Conservation (phyloP, 2,329 filamentous ascomycete species). For the Epichloe sp. region DNA sequence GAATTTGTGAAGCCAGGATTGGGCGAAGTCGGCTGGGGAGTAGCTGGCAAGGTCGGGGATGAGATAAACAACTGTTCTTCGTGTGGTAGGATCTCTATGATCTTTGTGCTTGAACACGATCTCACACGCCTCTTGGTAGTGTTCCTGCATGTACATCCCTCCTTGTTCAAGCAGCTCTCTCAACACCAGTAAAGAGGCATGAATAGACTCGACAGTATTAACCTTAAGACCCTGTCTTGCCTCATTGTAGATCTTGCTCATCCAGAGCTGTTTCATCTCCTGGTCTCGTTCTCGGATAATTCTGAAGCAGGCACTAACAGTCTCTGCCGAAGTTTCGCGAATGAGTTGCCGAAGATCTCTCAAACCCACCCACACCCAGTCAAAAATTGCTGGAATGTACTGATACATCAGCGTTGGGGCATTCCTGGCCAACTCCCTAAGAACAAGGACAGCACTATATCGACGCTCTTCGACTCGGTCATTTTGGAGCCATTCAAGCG, state of each 20-base stretch:
- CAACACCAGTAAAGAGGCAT: slow-evolving; percentile 85
- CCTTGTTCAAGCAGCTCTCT: slow-evolving; percentile 89
- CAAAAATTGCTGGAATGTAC: slow-evolving; percentile 89
- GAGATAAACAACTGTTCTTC: slow-evolving; percentile 77
- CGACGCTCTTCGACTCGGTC: slow-evolving; percentile 86
- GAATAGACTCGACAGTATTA: slow-evolving; percentile 74
- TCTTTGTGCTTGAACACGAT: slow-evolving; percentile 89
- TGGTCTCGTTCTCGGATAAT: slow-evolving; percentile 91
- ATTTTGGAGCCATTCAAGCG: slow-evolving; percentile 91
- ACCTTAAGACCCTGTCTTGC: slow-evolving; percentile 66
- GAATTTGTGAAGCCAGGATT: slow-evolving; percentile 80
- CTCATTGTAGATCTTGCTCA: slow-evolving; percentile 82
- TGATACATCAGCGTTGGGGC: slow-evolving; percentile 92
- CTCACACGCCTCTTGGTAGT: slow-evolving; percentile 85
- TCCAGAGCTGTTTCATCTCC: slow-evolving; percentile 75
- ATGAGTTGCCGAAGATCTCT: slow-evolving; percentile 85
- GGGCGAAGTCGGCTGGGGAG: slow-evolving; percentile 78
- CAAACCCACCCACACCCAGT: slow-evolving; percentile 90
- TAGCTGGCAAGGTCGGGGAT: slow-evolving; percentile 91
- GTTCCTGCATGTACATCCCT: slow-evolving; percentile 97
- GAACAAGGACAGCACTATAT: slow-evolving; percentile 82
- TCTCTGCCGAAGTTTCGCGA: slow-evolving; percentile 79
- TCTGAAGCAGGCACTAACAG: slow-evolving; percentile 87
- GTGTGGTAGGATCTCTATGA: slow-evolving; percentile 75
- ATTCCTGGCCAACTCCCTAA: slow-evolving; percentile 82